A percentile compares a stretch with the other conserved stretches of the same genome.
Evolutionary conservation across 1,284 basidiomycete genomes (phyloP).

Genomic region (Cutaneotrichosporon daszewskae): DNA sequence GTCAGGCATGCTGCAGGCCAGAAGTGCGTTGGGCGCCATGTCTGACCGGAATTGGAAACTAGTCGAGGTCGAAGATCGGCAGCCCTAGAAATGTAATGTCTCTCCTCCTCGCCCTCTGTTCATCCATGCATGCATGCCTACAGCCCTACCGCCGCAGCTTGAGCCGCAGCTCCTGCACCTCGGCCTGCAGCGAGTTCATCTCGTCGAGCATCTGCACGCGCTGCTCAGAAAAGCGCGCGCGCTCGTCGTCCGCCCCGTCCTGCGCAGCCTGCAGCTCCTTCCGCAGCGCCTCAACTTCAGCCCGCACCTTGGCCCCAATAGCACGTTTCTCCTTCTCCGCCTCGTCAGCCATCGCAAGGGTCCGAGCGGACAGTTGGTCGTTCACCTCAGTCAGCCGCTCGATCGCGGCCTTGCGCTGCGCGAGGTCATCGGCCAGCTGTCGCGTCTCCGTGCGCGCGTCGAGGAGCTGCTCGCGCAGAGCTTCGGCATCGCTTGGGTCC

Average conservation of each 20-base stretch:
- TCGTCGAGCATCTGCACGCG: conserved; percentile 46
- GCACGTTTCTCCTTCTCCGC: conserved; percentile 49
- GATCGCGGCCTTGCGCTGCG: conserved; percentile 64
- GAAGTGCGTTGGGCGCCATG: too few relatives aligned
- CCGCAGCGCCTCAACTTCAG: conserved; percentile 34
- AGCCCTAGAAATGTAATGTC: too few relatives aligned
- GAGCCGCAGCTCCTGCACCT: conserved; percentile 38
- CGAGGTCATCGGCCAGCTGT: conserved; percentile 56
- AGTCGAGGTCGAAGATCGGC: too few relatives aligned
- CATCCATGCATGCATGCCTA: too few relatives aligned
- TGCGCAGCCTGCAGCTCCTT: conserved; percentile 25
- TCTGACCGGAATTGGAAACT: too few relatives aligned
- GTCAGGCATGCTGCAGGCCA: too few relatives aligned
- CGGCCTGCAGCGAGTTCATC: conserved; percentile 46
- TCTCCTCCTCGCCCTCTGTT: too few relatives aligned
- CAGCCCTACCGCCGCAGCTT: conserved; percentile 31
- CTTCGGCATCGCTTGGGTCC: conserved; percentile 52
- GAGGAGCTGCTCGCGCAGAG: conserved; percentile 60
- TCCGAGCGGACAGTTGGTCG: conserved; percentile 63
- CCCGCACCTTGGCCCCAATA: conserved; percentile 24
- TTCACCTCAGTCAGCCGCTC: conserved; percentile 69
- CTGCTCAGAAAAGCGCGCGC: conserved; percentile 37
- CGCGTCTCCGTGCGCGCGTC: conserved; percentile 59
- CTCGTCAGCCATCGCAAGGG: conserved; percentile 68
- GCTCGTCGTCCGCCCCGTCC: conserved; percentile 40